Evolutionary conservation across 805 yeast species (phyloP).

Genomic region (Danielia reshetovae): DNA sequence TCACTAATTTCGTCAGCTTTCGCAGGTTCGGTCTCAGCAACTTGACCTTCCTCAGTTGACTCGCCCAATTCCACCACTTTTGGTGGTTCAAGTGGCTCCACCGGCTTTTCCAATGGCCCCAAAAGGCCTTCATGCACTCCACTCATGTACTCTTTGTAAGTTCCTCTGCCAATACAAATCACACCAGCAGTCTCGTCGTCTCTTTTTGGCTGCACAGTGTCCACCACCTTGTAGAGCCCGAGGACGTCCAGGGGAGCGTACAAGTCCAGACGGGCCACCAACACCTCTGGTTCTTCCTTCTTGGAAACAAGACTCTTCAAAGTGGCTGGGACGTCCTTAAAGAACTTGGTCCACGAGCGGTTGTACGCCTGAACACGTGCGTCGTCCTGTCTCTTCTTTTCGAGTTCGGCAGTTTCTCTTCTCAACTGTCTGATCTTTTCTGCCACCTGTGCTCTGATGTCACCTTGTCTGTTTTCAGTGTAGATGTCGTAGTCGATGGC

Average conservation of each 20-base stretch:
- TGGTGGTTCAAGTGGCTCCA: conserved; percentile 20
- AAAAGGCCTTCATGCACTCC: conserved; percentile 94
- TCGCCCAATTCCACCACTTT: conserved; percentile 1
- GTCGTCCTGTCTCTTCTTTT: conserved; percentile 4
- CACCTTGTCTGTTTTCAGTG: conserved; percentile 84
- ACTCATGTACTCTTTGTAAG: conserved; percentile 83
- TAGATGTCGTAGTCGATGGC: conserved; percentile 80
- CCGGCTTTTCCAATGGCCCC: conserved; percentile 70
- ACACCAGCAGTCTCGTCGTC: conserved; percentile 58
- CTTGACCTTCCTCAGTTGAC: neutral
- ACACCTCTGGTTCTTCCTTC: conserved; percentile 26
- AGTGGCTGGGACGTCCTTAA: conserved; percentile 16
- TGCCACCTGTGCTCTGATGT: conserved; percentile 77
- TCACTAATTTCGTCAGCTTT: conserved; percentile 11
- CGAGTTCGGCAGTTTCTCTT: conserved; percentile 25
- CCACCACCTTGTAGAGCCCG: conserved; percentile 48
- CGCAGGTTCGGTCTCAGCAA: conserved; percentile 7
- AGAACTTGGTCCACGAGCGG: conserved; percentile 27
- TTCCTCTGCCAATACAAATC: conserved; percentile 91
- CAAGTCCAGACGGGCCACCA: conserved; percentile 29
- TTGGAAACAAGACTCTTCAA: conserved; percentile 11
- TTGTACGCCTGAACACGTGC: conserved; percentile 11
- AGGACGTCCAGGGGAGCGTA: conserved; percentile 46
- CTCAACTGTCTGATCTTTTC: conserved; percentile 73
- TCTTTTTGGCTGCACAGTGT: conserved; percentile 32